Percentiles rank a stretch among this genome's conserved stretches.
These are phyloP conservation scores for Cryptococcus sp. DNA, from an alignment of 1,284 basidiomycete genomes.

Conservation along the genomic window DNA sequence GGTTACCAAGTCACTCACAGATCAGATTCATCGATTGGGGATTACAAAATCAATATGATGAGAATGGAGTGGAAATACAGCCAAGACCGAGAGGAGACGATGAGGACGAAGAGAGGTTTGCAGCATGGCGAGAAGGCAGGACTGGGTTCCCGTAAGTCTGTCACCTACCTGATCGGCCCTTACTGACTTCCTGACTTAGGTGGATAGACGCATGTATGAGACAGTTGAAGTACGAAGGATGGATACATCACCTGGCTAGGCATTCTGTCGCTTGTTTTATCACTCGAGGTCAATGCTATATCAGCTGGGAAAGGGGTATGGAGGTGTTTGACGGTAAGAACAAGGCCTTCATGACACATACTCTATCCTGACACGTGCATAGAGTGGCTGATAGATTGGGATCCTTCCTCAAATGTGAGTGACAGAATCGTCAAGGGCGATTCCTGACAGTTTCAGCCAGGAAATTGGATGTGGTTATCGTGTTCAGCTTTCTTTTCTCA, in stretches of 20 bases:
- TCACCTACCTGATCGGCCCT: neutral
- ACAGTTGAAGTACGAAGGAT: slow-evolving; percentile 50
- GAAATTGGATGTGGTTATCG: slow-evolving; percentile 55
- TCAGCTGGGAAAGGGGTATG: slow-evolving; percentile 56
- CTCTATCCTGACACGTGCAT: slow-evolving; percentile 1
- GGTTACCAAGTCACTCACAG: neutral
- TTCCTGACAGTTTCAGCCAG: slow-evolving; percentile 19
- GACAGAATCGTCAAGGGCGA: neutral
- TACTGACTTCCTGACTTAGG: neutral
- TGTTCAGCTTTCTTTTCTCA: slow-evolving; percentile 51
- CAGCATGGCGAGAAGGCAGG: slow-evolving; percentile 49
- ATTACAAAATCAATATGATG: slow-evolving; percentile 49
- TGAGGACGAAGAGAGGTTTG: slow-evolving; percentile 46
- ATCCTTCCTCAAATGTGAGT: slow-evolving; percentile 46
- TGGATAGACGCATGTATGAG: slow-evolving; percentile 53
- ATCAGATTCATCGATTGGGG: slow-evolving; percentile 48
- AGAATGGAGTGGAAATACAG: slow-evolving; percentile 39
- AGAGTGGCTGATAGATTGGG: slow-evolving; percentile 50
- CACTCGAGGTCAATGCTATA: slow-evolving; percentile 55
- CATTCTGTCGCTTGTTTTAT: slow-evolving; percentile 56
- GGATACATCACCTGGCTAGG: slow-evolving; percentile 54
- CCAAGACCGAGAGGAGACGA: slow-evolving; percentile 45
- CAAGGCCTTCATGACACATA: neutral
- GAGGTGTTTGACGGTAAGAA: slow-evolving; percentile 52
- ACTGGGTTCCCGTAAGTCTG: slow-evolving; percentile 54